Base-by-base conservation (phyloP, 148 eudicot species). In the Vaccinium macrocarpon region DNA sequence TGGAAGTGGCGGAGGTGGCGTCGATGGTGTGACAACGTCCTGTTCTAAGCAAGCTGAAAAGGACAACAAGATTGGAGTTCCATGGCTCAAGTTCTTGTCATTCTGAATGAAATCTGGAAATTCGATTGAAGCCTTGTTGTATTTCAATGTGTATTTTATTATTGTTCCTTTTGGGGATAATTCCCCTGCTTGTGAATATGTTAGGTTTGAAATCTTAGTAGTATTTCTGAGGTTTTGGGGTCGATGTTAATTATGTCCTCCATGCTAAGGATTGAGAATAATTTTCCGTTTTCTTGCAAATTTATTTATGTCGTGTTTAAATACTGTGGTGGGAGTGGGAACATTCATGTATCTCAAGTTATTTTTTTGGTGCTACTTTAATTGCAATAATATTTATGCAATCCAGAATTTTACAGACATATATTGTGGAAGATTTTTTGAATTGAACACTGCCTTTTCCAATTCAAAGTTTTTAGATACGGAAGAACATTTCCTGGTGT, bases 41-140 rank as follows among this genome's bases (percentile, higher is more conserved):
- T 93, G 98, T 84, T 89, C 94, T 16, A 87, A 89, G 27, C 86
- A 95, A 89, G 96, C 91, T n/a, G 91, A 91, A 51, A 87, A 86
- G 79, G 89, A 48, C 4, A 38, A 82, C 12, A 90, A 79, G 84
- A 71, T 66, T 71, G 88, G 84, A 2, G 49, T 87, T 68, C 91
- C 98, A 0, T 94, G 98, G 94, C 87, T 91, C 83, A 92, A 91
- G 86, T 90, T 94, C 91, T 42, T 21, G n/a, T 73, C 61, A 0
- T 79, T 59, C 12, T 79, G 32, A 64, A 68, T 1, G 18, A 29
- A 32, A 27, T 38, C 57, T 23, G 10, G 19, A 35, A 35, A n/a
- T 23, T 3, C 6, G 8, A 35, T 10, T 12, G 9, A 27, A 55
- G 51, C 2, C 38, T 35, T 35, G 38, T 49, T 79, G 4, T 19